phyloP scores from a whole-genome alignment of 179 eudicot species.

The Silene coronaria region DNA sequence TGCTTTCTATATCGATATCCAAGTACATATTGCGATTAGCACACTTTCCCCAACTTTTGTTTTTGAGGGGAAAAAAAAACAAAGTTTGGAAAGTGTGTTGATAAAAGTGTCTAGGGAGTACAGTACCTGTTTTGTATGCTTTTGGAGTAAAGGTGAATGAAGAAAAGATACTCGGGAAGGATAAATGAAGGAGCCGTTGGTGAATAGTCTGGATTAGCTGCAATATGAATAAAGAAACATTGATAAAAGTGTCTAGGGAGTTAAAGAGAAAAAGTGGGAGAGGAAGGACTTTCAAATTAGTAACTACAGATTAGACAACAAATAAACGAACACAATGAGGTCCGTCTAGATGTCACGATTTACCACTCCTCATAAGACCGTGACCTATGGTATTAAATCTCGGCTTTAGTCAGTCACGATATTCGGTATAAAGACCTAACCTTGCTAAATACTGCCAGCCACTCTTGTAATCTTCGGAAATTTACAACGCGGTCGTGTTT shows the following conservation, averaged over 20 bases:
- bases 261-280: background rate
- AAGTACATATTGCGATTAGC: too few relatives aligned
- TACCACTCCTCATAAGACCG: background rate
- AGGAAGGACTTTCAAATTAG: background rate
- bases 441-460: background rate
- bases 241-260: background rate
- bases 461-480: too few relatives aligned
- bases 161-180: background rate
- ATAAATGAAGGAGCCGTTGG: background rate
- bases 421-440: background rate
- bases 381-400: background rate
- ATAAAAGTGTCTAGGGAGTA: too few relatives aligned
- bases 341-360: background rate
- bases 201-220: background rate
- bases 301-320: background rate
- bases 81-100: too few relatives aligned
- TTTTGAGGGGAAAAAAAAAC: too few relatives aligned
- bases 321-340: background rate
- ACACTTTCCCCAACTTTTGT: too few relatives aligned
- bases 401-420: background rate
- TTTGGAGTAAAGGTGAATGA: background rate
- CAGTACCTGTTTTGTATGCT: constrained; percentile 4
- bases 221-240: background rate
- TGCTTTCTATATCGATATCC: too few relatives aligned
- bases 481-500: background rate